Evolutionary conservation across 352 stramenopile genomes (phyloP).

Genomic region (Saprolegnia diclina): DNA sequence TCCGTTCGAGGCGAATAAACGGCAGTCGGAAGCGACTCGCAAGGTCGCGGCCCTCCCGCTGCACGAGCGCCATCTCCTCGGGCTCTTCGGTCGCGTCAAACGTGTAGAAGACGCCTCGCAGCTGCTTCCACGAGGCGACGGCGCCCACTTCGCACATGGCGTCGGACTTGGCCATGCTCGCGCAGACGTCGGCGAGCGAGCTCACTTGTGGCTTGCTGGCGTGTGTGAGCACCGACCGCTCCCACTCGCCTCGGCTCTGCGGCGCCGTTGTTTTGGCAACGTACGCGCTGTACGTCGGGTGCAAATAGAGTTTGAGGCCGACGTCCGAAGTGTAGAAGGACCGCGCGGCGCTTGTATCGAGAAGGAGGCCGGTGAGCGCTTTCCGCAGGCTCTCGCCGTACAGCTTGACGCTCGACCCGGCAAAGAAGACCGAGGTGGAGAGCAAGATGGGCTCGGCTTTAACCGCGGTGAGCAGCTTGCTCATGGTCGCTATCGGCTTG

Average conservation of each 20-base stretch:
- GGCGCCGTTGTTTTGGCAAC: neutral
- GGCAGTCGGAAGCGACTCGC: neutral
- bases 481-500: neutral
- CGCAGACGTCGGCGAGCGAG: neutral
- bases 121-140: neutral
- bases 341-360: neutral
- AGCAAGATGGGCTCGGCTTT: neutral
- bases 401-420: neutral
- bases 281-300: neutral
- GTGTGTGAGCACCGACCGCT: neutral
- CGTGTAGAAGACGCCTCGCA: constrained; percentile 6
- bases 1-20: neutral
- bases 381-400: constrained; percentile 8
- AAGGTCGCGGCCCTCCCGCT: neutral
- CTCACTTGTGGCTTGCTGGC: neutral
- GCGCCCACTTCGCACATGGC: constrained; percentile 5
- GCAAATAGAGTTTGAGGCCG: neutral
- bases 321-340: neutral
- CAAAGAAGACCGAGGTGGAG: neutral
- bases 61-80: neutral
- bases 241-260: neutral
- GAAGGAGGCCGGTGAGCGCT: neutral
- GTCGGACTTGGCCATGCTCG: neutral
- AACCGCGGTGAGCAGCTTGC: neutral
- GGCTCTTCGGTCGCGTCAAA: constrained; percentile 4